phyloP scores from a whole-genome alignment of 371 early-diverging fungal genomes.

The Actinomortierella wolfii region DNA sequence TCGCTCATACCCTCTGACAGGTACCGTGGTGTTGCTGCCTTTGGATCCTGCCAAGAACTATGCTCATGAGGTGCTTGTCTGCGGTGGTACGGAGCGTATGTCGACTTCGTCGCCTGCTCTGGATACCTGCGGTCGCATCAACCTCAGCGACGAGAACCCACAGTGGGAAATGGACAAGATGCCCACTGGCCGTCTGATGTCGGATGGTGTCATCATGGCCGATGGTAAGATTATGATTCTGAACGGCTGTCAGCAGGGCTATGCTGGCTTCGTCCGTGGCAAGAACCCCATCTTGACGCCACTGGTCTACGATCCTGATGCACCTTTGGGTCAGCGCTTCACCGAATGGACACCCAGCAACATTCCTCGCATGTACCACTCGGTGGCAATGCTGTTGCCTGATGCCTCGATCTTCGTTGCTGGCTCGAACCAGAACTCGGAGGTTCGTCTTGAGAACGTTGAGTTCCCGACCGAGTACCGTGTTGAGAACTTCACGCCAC shows the following conservation, averaged over 20 bases:
- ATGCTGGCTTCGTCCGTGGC: slow-evolving; percentile 54
- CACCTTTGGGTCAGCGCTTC: slow-evolving; percentile 47
- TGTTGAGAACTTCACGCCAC: slow-evolving; percentile 66
- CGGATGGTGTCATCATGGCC: slow-evolving; percentile 60
- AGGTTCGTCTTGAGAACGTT: slow-evolving; percentile 14
- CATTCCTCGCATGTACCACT: slow-evolving; percentile 74
- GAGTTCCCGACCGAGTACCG: slow-evolving; percentile 65
- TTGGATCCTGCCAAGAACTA: slow-evolving; percentile 62
- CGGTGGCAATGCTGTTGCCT: slow-evolving; percentile 64
- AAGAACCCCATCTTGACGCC: slow-evolving; percentile 65
- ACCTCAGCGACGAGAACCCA: slow-evolving; percentile 51
- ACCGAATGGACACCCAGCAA: slow-evolving; percentile 54
- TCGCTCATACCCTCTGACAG: slow-evolving; percentile 67
- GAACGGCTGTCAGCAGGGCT: slow-evolving; percentile 68
- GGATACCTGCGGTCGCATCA: slow-evolving; percentile 59
- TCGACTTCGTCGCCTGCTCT: slow-evolving; percentile 49
- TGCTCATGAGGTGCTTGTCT: slow-evolving; percentile 60
- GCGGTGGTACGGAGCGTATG: slow-evolving; percentile 60
- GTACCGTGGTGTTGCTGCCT: slow-evolving; percentile 63
- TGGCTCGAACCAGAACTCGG: slow-evolving; percentile 48
- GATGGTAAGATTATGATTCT: slow-evolving; percentile 64
- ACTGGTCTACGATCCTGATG: slow-evolving; percentile 57
- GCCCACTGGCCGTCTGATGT: slow-evolving; percentile 59
- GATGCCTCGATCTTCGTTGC: slow-evolving; percentile 53
- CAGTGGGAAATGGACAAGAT: slow-evolving; percentile 67